A percentile compares a stretch with the other conserved stretches of the same genome.
Conservation (phyloP, 352 stramenopile species). For the Phytopythium cucurbitacearum region DNA sequence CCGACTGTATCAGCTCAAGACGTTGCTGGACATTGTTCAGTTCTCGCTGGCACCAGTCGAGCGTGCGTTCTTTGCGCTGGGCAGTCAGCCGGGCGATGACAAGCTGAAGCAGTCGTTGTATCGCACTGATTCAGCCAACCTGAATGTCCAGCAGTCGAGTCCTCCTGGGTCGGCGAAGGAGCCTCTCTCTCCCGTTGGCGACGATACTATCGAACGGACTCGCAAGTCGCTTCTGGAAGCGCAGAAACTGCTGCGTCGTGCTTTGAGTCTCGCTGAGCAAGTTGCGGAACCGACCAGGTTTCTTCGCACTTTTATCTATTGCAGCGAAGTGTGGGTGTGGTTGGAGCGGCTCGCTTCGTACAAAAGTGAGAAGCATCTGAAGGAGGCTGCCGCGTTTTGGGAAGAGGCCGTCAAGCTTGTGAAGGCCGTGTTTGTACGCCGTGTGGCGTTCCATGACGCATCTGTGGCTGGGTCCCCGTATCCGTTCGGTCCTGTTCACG, state of each 20-base stretch:
- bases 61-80: constrained; percentile 63
- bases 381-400: constrained; percentile 73
- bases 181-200: constrained; percentile 13
- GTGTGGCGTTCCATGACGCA: constrained; percentile 62
- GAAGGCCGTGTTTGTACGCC: constrained; percentile 75
- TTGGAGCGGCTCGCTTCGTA: constrained; percentile 71
- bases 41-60: constrained; percentile 66
- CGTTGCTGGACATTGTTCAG: constrained; percentile 61
- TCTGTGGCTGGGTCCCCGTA: constrained; percentile 21
- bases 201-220: constrained; percentile 60
- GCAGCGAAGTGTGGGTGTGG: constrained; percentile 74
- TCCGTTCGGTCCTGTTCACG: constrained; percentile 24
- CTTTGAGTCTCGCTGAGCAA: constrained; percentile 62
- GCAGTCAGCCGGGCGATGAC: constrained; percentile 69
- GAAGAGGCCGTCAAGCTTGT: constrained; percentile 73
- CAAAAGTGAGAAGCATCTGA: constrained; percentile 73
- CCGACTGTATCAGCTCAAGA: constrained; percentile 66
- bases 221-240: constrained; percentile 53
- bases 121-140: neutral
- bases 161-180: constrained; percentile 21
- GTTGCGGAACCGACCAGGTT: constrained; percentile 53
- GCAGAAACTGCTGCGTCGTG: constrained; percentile 62
- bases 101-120: constrained; percentile 29
- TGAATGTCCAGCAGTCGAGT: neutral
- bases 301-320: constrained; percentile 54